Evolutionary conservation across 176 grass and related monocot genomes (phyloP).

Genomic region (Cenchrus fungigraminus): DNA sequence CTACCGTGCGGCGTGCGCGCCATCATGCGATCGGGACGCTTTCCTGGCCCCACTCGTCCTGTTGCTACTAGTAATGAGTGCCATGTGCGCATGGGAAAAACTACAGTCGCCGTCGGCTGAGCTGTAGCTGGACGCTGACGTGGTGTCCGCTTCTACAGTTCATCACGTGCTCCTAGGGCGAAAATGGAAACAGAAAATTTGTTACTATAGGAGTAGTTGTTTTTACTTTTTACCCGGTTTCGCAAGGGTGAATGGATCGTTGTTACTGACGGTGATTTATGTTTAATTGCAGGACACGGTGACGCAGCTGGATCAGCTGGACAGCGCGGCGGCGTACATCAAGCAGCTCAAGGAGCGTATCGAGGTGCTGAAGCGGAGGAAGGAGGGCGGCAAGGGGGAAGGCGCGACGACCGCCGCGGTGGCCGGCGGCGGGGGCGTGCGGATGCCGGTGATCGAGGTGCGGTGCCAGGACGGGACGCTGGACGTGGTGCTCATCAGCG

Average conservation of each 20-base stretch:
- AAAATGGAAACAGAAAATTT: too few species aligned
- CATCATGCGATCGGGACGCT: not conserved
- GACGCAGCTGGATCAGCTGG: slow-evolving; percentile 75
- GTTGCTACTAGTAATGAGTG: not conserved
- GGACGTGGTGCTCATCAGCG: slow-evolving; percentile 77
- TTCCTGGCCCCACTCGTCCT: not conserved
- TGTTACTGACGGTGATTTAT: not conserved
- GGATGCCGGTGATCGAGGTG: slow-evolving; percentile 71
- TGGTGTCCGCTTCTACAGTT: too few species aligned
- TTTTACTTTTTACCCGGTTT: too few species aligned
- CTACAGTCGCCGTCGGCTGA: not conserved
- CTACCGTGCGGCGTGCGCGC: not conserved
- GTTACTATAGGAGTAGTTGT: too few species aligned
- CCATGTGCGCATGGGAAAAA: not conserved
- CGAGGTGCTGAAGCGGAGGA: slow-evolving; percentile 51
- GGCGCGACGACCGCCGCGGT: too few species aligned
- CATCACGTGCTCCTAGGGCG: too few species aligned
- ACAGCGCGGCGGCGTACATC: slow-evolving; percentile 78
- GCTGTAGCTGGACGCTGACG: not conserved
- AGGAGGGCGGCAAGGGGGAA: not conserved
- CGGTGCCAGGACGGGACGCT: slow-evolving; percentile 54
- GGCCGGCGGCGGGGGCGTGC: not conserved
- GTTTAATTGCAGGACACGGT: slow-evolving; percentile 44
- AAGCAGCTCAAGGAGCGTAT: slow-evolving; percentile 56
- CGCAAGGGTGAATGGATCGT: too few species aligned